Conservation (phyloP, 805 yeast species). For the Suhomyces faveliae region DNA sequence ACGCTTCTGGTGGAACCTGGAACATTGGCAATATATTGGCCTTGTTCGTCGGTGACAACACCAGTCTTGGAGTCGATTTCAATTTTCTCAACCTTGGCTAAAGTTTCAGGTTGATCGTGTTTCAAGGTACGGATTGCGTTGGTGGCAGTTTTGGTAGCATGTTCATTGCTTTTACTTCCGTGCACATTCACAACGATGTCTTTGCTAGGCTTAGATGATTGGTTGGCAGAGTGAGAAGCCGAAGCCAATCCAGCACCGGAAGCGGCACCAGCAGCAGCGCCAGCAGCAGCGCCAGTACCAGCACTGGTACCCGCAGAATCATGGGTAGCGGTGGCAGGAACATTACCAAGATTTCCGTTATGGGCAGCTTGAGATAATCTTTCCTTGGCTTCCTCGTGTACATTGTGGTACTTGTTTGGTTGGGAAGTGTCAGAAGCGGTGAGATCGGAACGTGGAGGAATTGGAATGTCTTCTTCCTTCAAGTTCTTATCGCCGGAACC, state of each 20-base stretch:
- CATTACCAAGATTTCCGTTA: conserved; percentile 6
- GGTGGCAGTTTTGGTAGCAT: conserved; percentile 28
- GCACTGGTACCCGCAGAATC: not conserved
- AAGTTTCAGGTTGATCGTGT: conserved; percentile 18
- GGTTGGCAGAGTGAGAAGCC: not conserved
- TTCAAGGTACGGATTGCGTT: conserved; percentile 24
- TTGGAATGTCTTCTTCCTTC: not conserved
- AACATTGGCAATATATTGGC: not conserved
- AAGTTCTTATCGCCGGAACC: not conserved
- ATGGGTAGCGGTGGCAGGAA: not conserved
- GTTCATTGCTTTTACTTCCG: conserved; percentile 23
- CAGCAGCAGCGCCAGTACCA: not conserved
- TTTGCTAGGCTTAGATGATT: not conserved
- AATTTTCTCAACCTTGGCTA: conserved; percentile 22
- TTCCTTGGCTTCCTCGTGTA: conserved; percentile 6
- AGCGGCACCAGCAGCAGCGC: not conserved
- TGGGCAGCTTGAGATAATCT: conserved; percentile 3
- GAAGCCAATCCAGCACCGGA: not conserved
- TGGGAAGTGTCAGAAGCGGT: conserved; percentile 5
- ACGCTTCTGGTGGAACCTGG: not conserved
- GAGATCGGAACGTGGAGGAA: conserved; percentile 4
- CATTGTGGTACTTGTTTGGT: conserved; percentile 6
- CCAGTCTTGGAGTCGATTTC: conserved; percentile 32
- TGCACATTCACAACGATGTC: conserved; percentile 31
- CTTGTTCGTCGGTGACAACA: conserved; percentile 13